phyloP scores from a whole-genome alignment of 768 basidiomycete genomes.

The Fibroporia radiculosa region DNA sequence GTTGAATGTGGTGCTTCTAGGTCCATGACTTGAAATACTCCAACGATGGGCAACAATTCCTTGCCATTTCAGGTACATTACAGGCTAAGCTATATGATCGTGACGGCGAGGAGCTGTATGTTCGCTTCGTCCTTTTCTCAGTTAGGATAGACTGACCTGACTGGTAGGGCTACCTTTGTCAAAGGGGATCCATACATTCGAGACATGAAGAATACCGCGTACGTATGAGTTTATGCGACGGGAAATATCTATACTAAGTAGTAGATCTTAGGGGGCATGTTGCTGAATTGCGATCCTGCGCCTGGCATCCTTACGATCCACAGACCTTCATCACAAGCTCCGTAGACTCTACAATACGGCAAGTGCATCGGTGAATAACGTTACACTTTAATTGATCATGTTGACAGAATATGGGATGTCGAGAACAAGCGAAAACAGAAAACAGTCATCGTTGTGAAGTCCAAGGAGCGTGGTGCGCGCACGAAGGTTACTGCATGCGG shows the following conservation, averaged over 20 bases:
- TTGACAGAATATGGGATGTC: constrained; percentile 82
- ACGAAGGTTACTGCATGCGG: constrained; percentile 85
- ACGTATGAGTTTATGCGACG: constrained; percentile 25
- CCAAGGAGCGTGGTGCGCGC: constrained; percentile 88
- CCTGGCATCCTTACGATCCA: constrained; percentile 88
- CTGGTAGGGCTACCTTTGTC: constrained; percentile 62
- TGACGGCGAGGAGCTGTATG: constrained; percentile 90
- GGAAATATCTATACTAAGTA: constrained; percentile 6
- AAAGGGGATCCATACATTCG: constrained; percentile 98
- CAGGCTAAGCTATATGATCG: constrained; percentile 87
- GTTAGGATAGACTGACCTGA: constrained; percentile 41
- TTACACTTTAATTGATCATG: background rate
- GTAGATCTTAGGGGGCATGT: constrained; percentile 74
- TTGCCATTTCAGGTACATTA: constrained; percentile 82
- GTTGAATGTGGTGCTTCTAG: constrained; percentile 33
- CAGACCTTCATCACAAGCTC: constrained; percentile 86
- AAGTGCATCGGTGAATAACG: constrained; percentile 13
- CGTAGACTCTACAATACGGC: constrained; percentile 95
- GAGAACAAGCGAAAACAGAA: constrained; percentile 93
- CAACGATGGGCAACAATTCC: constrained; percentile 75
- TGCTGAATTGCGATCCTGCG: constrained; percentile 79
- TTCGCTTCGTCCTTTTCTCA: constrained; percentile 19
- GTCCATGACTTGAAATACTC: constrained; percentile 89
- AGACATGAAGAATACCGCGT: constrained; percentile 99
- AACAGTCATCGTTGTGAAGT: constrained; percentile 92